Base-by-base conservation (phyloP, 768 basidiomycete genomes). In the Mycena filopes region DNA sequence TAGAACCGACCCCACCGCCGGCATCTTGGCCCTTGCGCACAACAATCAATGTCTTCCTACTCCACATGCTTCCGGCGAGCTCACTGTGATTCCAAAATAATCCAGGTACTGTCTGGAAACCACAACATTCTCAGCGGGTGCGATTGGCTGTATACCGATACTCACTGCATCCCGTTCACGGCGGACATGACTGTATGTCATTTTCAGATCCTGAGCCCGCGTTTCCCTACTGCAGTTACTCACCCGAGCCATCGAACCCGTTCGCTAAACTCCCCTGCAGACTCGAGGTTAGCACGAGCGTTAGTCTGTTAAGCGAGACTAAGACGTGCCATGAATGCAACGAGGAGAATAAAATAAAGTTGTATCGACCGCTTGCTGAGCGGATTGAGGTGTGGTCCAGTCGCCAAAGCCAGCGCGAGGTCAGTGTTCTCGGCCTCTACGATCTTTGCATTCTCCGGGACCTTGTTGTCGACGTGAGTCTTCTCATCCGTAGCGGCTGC, bases 161-260 rank as follows among this genome's bases (percentile, higher is more conserved):
- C 62, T 45, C 36, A 68, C 67, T 58, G 15, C 68, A 69, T 69
- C 13, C 68, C 68, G 40, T 69, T 69, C 5, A 69, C 68, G n/a
- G 68, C 68, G 21, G 63, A 65, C 68, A 69, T 69, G 25, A 69
- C 68, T 68, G 26, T 4, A 49, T 26, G 13, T 21, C 8, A 2
- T 36, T 36, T n/a, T 51, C 41, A 53, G 42, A 41, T 45, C 21
- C 26, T n/a, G 28, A 28, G 38, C 16, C 10, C 15, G 26, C 26
- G 5, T 21, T 16, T 2, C 6, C 10, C 15, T 25, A 18, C 20
- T 54, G 6, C 3, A 15, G 15, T 36, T 29, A 57, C 77, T 57
- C 62, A 81, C 82, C 81, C 56, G 81, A 80, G 21, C 82, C 82
- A 58, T 84, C 82, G 45, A 83, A 83, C 45, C 83, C 82, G 64